Percentiles rank a stretch among this genome's conserved stretches.
Conservation (phyloP, 768 basidiomycete genomes). For the Collybia sp. region DNA sequence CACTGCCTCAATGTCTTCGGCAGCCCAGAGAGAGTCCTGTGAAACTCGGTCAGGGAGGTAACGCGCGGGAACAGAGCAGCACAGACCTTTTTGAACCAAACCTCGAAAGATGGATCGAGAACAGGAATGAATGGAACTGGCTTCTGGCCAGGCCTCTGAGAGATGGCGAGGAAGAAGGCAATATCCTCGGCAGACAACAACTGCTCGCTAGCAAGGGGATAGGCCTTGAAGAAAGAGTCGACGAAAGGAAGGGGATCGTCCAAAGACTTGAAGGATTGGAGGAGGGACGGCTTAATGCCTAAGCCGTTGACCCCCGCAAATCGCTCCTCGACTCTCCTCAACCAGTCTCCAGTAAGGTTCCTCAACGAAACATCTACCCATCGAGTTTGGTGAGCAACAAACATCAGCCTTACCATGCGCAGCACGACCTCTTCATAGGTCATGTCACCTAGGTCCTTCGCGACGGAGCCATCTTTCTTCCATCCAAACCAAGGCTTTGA, state of each 20-base stretch:
- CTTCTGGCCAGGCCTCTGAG: conserved; percentile 96
- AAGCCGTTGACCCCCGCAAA: conserved; percentile 85
- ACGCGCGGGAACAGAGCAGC: background rate
- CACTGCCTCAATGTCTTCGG: conserved; percentile 97
- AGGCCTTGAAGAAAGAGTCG: conserved; percentile 77
- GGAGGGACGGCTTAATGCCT: conserved; percentile 73
- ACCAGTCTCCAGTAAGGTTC: conserved; percentile 95
- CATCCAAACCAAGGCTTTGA: conserved; percentile 96
- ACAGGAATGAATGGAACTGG: conserved; percentile 98
- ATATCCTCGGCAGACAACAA: conserved; percentile 91
- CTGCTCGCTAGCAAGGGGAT: conserved; percentile 78
- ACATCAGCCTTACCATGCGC: conserved; percentile 93
- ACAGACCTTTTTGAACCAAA: conserved; percentile 98
- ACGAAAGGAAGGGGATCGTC: conserved; percentile 80
- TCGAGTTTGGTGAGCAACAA: conserved; percentile 82
- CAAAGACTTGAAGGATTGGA: conserved; percentile 80
- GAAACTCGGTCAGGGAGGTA: background rate
- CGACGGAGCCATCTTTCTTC: conserved; percentile 88
- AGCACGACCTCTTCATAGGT: conserved; percentile 96
- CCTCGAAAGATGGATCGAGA: conserved; percentile 88
- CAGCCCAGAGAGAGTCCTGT: conserved; percentile 95
- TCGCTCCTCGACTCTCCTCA: conserved; percentile 91
- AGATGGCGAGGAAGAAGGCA: conserved; percentile 93
- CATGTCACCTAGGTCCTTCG: conserved; percentile 90
- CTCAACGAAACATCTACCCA: conserved; percentile 93